Evolutionary conservation across 805 yeast species (phyloP).

Genomic region (Yarrowia hollandica): DNA sequence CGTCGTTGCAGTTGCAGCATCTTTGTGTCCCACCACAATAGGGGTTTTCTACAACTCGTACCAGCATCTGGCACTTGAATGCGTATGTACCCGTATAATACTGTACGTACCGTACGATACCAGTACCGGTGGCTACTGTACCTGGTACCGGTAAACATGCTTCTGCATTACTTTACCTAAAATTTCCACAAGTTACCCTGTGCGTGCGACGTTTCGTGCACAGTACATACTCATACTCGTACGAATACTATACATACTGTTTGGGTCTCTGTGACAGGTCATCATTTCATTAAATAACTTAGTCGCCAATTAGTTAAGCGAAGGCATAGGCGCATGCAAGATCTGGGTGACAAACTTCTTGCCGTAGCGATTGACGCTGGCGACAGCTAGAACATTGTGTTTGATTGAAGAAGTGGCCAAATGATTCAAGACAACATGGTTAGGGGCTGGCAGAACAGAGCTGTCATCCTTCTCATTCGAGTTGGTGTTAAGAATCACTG

Average conservation of each 20-base stretch:
- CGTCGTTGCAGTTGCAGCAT: too few species aligned
- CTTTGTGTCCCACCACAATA: too few species aligned
- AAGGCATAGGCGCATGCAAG: slow-evolving; percentile 65
- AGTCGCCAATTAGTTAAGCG: slow-evolving; percentile 18
- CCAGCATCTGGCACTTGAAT: too few species aligned
- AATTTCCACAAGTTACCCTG: too few species aligned
- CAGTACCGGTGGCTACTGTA: too few species aligned
- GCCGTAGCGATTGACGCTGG: slow-evolving; percentile 86
- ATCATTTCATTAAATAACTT: slow-evolving; percentile 12
- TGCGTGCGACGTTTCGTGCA: too few species aligned
- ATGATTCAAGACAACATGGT: slow-evolving; percentile 91
- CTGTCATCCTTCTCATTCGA: slow-evolving; percentile 72
- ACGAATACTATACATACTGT: not conserved
- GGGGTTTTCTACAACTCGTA: too few species aligned
- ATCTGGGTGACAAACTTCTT: slow-evolving; percentile 73
- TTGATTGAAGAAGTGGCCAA: slow-evolving; percentile 94
- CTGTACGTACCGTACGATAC: too few species aligned
- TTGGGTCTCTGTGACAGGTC: not conserved
- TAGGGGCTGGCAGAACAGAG: slow-evolving; percentile 90
- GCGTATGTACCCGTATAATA: too few species aligned
- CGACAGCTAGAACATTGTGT: slow-evolving; percentile 91
- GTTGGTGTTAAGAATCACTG: slow-evolving; percentile 67
- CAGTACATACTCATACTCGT: too few species aligned
- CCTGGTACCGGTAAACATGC: too few species aligned
- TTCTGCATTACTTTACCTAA: too few species aligned